Base-by-base conservation (phyloP, 2,329 filamentous ascomycete species). In the Ambrosiella xylebori region DNA sequence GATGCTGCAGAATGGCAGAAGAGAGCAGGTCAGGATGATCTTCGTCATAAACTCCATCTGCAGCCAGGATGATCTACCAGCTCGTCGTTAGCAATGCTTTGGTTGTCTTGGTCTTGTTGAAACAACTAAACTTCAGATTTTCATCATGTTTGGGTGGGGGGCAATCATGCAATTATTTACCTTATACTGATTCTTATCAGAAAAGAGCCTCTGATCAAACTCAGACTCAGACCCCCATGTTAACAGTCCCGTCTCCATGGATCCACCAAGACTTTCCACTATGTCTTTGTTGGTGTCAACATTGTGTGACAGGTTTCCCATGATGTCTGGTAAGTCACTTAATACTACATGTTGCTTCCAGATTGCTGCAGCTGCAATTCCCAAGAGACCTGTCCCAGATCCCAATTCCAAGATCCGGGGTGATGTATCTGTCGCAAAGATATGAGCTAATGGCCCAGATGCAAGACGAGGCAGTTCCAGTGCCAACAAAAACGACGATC, bases 351-450 rank as follows among this genome's bases (percentile, higher is more conserved):
- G 71, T 0, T 77, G 76, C 49, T 74, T 73, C 73, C 86, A 85
- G 27, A 88, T 73, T 12, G 80, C 81, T 7, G 89, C 88, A 27
- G 90, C 88, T 1, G 90, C 85, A 49, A 97, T 74, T 0, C 93
- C 93, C 8, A 95, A 79, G n/a, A 98, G 76, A 0, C 91, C 91
- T 0, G 91, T 97, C 0, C 93, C 91, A 0, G 91, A 84, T 3
- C 91, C 93, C 1, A 97, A 77, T 67, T 97, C 91, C 7, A 97
- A 75, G 1, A 81, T 71, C 3, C 66, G 63, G 13, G 71, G 65
- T 3, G 65, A 61, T 49, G 68, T 61, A 11, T 66, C 66, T 58
- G 68, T 65, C 44, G 69, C 66, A 13, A 81, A 70, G 7, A 79
- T 63, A 49, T 74, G 70, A 38, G 71, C 72, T 19, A 81, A 65